These are phyloP conservation scores for Oryza officinalis DNA, from an alignment of 176 grass and related monocot species.

Conservation along the genomic window DNA sequence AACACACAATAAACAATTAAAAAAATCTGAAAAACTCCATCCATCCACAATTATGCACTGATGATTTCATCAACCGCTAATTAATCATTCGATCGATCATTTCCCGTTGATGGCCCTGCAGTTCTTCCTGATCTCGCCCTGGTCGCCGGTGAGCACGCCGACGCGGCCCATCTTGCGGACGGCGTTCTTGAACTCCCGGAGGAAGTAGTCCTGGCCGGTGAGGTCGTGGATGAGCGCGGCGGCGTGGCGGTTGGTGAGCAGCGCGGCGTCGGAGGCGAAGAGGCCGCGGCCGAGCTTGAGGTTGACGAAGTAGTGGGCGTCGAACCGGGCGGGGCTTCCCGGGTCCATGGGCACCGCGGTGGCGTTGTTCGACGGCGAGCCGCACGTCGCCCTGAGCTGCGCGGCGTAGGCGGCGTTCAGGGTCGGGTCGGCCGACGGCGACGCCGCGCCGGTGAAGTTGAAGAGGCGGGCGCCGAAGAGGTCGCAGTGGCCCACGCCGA, in stretches of 20 bases:
- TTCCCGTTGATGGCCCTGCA: conserved; percentile 38
- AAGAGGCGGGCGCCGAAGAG: conserved; percentile 58
- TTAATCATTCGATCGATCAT: background rate
- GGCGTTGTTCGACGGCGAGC: conserved; percentile 9
- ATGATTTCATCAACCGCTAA: background rate
- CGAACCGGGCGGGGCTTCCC: conserved; percentile 42
- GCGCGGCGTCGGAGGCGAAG: conserved; percentile 57
- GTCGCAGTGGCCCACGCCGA: conserved; percentile 83
- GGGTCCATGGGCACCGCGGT: conserved; percentile 55
- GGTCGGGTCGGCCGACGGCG: conserved; percentile 13
- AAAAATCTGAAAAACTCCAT: background rate
- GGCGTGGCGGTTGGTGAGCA: conserved; percentile 34
- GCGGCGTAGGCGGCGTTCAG: conserved; percentile 50
- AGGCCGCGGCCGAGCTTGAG: conserved; percentile 52
- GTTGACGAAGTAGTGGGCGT: conserved; percentile 68
- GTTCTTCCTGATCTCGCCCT: conserved; percentile 45
- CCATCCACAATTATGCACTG: background rate
- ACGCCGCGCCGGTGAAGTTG: conserved; percentile 28
- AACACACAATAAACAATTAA: background rate
- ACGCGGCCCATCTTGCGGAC: conserved; percentile 60
- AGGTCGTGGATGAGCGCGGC: conserved; percentile 43
- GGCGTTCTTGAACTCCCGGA: conserved; percentile 50
- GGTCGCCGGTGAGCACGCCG: conserved; percentile 35
- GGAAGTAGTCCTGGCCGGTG: conserved; percentile 24
- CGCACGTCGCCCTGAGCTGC: conserved; percentile 12